These are phyloP conservation scores for Pseudognaphalium luteoalbum DNA, from an alignment of 129 eudicot genomes.

Conservation along the genomic window DNA sequence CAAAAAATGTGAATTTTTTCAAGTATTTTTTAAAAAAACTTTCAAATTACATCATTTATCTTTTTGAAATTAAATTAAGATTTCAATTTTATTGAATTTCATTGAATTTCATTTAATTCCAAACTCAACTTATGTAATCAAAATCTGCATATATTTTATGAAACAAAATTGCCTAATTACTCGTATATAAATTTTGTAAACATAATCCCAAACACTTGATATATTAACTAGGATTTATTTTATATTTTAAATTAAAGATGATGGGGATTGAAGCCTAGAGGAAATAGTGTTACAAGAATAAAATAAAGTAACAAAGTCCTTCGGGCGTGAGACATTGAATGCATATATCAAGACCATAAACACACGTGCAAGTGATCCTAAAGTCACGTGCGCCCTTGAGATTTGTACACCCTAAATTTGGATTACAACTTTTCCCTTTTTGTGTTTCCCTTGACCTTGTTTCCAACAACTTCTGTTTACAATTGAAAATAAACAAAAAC, in stretches of 20 bases:
- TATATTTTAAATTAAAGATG: neutral
- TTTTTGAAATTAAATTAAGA: no score
- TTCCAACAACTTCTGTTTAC: constrained; percentile 39
- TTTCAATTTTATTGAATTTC: no score
- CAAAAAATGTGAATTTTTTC: no score
- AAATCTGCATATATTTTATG: no score
- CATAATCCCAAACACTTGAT: neutral
- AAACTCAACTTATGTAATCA: neutral
- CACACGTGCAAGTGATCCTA: constrained; percentile 40
- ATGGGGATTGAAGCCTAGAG: constrained; percentile 34
- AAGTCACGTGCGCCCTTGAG: constrained; percentile 46
- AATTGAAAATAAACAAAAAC: constrained; percentile 29
- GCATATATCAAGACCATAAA: constrained; percentile 35
- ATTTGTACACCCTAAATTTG: constrained; percentile 35
- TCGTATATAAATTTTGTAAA: no score
- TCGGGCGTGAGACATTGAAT: constrained; percentile 40
- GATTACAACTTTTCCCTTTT: constrained; percentile 34
- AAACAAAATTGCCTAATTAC: neutral
- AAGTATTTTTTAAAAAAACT: no score
- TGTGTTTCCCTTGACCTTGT: constrained; percentile 45
- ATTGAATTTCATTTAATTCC: no score
- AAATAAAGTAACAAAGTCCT: constrained; percentile 22
- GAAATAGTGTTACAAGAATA: constrained; percentile 18
- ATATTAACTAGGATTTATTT: neutral
- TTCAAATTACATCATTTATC: no score